Conservation (phyloP, 306 rosid species). For the Datisca glomerata region DNA sequence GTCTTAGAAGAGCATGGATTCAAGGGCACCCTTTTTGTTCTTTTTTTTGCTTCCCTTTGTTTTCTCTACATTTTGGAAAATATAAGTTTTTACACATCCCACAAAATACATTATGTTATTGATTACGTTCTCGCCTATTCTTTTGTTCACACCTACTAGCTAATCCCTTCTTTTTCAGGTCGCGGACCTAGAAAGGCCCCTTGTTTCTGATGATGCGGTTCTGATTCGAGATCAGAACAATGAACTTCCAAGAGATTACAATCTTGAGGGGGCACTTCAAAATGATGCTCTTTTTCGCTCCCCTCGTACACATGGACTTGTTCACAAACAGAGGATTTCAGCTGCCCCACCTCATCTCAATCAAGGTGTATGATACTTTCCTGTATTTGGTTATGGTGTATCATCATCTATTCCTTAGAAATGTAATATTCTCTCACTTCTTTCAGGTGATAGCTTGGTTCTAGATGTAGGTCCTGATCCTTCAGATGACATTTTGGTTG, state of each 20-base stretch:
- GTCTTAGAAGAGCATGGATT: too few relatives aligned
- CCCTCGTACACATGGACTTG: slow-evolving; percentile 39
- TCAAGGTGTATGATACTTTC: slow-evolving; percentile 24
- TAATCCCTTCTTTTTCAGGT: slow-evolving; percentile 19
- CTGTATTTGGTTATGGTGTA: not conserved
- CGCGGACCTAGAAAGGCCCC: slow-evolving; percentile 72
- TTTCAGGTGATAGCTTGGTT: slow-evolving; percentile 39
- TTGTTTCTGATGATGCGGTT: slow-evolving; percentile 38
- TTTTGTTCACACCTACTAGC: slow-evolving; percentile 4
- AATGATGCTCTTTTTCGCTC: slow-evolving; percentile 57
- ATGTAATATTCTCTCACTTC: not conserved
- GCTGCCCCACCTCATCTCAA: slow-evolving; percentile 22
- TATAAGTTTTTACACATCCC: not conserved
- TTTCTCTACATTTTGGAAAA: too few relatives aligned
- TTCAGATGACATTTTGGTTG: slow-evolving; percentile 38
- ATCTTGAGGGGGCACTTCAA: slow-evolving; percentile 77
- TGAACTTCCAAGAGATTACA: slow-evolving; percentile 59
- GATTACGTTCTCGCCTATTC: too few relatives aligned
- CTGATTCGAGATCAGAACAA: slow-evolving; percentile 16
- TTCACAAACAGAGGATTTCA: slow-evolving; percentile 61
- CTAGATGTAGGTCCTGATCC: slow-evolving; percentile 41
- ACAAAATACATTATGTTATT: slow-evolving; percentile 2
- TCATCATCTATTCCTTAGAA: not conserved
- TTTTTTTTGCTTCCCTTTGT: too few relatives aligned
- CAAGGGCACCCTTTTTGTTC: too few relatives aligned